Percentiles rank a stretch among this genome's conserved stretches.
Conservation (phyloP, 2,329 filamentous ascomycete genomes). For the Periconia sp. region DNA sequence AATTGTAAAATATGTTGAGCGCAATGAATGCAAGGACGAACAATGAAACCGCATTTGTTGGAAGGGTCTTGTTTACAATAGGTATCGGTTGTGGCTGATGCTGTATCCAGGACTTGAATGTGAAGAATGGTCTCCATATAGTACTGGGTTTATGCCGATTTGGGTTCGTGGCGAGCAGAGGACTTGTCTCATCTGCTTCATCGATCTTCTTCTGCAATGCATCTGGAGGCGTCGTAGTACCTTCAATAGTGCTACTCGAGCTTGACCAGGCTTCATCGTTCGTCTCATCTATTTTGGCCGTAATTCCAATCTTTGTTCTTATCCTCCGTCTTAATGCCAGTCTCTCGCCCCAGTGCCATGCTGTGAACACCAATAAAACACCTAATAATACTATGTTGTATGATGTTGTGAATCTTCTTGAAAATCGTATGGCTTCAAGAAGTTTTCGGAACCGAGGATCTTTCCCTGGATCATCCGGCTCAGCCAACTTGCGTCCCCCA, state of each 20-base stretch:
- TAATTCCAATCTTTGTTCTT: conserved; percentile 4
- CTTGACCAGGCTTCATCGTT: conserved; percentile 38
- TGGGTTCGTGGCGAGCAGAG: conserved; percentile 33
- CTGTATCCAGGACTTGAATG: conserved; percentile 48
- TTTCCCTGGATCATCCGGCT: conserved; percentile 42
- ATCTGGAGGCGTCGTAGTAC: conserved; percentile 42
- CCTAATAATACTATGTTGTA: conserved; percentile 50
- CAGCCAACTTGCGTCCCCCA: no score
- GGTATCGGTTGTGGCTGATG: conserved; percentile 66
- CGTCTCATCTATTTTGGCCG: conserved; percentile 8
- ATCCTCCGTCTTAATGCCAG: conserved; percentile 22
- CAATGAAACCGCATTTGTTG: conserved; percentile 63
- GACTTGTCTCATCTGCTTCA: conserved; percentile 36
- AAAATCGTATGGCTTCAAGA: conserved; percentile 47
- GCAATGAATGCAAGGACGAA: conserved; percentile 58
- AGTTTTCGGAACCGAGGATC: conserved; percentile 44
- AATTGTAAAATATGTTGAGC: conserved; percentile 64
- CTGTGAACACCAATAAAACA: conserved; percentile 44
- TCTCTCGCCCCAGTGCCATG: conserved; percentile 45
- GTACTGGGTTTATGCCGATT: conserved; percentile 4
- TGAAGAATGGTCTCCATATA: conserved; percentile 27
- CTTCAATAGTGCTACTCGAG: conserved; percentile 48
- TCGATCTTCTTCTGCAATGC: conserved; percentile 18
- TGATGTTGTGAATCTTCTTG: conserved; percentile 43
- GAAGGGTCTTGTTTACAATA: conserved; percentile 62